A percentile compares a stretch with the other conserved stretches of the same genome.
Evolutionary conservation across 148 eudicot genomes (phyloP).

Genomic region (Tetragonia tetragonoides): DNA sequence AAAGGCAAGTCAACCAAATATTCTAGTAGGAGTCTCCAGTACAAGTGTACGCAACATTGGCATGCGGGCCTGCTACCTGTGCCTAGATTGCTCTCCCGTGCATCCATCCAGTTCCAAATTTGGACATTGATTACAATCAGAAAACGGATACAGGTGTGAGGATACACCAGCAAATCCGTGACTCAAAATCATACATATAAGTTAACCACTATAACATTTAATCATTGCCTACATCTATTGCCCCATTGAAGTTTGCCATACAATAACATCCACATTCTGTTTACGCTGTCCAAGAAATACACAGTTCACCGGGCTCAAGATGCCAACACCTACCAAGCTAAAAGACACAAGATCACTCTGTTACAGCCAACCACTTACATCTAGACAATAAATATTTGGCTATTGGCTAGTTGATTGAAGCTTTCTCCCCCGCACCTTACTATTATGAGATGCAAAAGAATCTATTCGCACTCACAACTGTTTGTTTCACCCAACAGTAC

Average conservation of each 20-base stretch:
- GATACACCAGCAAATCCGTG: background rate
- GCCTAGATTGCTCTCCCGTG: background rate
- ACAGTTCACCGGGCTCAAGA: background rate
- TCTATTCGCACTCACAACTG: no score
- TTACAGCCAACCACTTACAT: no score
- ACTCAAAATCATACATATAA: background rate
- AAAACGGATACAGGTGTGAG: background rate
- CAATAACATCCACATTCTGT: background rate
- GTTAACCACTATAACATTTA: background rate
- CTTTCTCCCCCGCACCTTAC: no score
- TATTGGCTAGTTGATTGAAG: no score
- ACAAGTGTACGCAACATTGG: background rate
- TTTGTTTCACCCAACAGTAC: background rate
- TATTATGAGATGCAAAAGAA: no score
- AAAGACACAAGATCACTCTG: background rate
- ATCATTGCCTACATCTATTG: background rate
- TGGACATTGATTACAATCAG: background rate
- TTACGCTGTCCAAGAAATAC: background rate
- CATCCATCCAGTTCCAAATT: background rate
- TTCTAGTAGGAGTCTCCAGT: no score
- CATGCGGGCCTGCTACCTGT: background rate
- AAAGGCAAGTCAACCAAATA: no score
- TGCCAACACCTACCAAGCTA: background rate
- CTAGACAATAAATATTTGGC: no score
- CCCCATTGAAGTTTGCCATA: background rate